These are phyloP conservation scores for Lachancea mirantina DNA, from an alignment of 805 yeast species.

Conservation along the genomic window DNA sequence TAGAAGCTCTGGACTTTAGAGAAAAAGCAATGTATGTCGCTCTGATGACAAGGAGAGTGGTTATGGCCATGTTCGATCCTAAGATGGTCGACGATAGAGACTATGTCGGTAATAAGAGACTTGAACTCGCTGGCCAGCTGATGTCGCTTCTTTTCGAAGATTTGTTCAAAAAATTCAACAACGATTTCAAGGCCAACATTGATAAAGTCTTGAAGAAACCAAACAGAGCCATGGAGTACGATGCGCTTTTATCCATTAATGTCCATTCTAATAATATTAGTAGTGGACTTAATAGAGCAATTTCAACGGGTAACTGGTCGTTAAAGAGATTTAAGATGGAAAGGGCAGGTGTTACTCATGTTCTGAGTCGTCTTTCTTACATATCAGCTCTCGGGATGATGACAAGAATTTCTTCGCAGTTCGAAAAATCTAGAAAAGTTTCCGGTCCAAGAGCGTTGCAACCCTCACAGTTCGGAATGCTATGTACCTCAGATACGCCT, in stretches of 20 bases:
- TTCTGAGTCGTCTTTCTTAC: constrained; percentile 81
- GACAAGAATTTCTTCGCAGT: constrained; percentile 99
- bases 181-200: constrained; percentile 88
- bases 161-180: constrained; percentile 91
- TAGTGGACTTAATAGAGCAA: constrained; percentile 90
- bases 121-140: constrained; percentile 95
- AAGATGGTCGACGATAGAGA: constrained; percentile 97
- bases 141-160: constrained; percentile 94
- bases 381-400: constrained; percentile 97
- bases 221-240: constrained; percentile 89
- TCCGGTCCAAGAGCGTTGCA: constrained; percentile 98
- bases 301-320: constrained; percentile 98
- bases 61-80: constrained; percentile 92
- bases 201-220: constrained; percentile 93
- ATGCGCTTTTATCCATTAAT: constrained; percentile 81
- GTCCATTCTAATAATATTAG: constrained; percentile 92
- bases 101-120: constrained; percentile 95
- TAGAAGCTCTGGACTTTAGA: constrained; percentile 74
- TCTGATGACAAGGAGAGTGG: constrained; percentile 91
- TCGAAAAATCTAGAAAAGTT: constrained; percentile 94
- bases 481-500: constrained; percentile 97
- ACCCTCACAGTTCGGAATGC: constrained; percentile 98
- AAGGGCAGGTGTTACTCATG: constrained; percentile 98
- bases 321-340: constrained; percentile 98
- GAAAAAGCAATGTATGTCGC: constrained; percentile 94